Base-by-base conservation (phyloP, 2,329 filamentous ascomycete species). In the Boeremia exigua region DNA sequence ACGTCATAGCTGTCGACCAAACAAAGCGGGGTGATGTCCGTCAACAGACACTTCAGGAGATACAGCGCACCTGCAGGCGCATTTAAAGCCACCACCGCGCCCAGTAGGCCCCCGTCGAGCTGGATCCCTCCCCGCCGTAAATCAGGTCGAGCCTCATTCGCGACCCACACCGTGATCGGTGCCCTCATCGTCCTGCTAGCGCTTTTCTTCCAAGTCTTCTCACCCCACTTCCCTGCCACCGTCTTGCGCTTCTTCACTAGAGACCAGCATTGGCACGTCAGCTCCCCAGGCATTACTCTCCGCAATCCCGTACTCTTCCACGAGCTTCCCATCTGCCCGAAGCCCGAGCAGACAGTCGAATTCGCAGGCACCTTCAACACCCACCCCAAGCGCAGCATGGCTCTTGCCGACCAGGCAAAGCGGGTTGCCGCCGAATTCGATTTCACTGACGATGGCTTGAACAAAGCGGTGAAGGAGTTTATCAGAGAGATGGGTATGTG, bases 381-480 rank as follows among this genome's bases (percentile, higher is more conserved):
- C 53, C 56, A 68, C 56, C 67, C 70, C 38, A 60, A 67, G 48
- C 75, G 75, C 72, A 80, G 78, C 71, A 82, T 82, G 80, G 75
- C 75, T 52, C 73, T 88, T 57, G 75, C 84, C 62, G 84, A 87
- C 60, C 90, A 94, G 78, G 91, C 92, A 56, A 87, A 88, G 82
- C 86, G 86, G 71, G 86, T 97, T 70, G 90, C 91, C 68, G 85
- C 85, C 66, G 86, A 95, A 76, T 98, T 98, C 78, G 91, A 96
- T 50, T 94, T 93, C 78, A 82, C 86, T 58, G 84, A 92, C 67
- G 85, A 88, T 48, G 84, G 92, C 77, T 84, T 97, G 70, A 91
- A 92, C 75, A 85, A 83, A 69, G 90, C 87, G 62, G 92, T 96
- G 59, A 81, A 86, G 61, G 92, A 96, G 75, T 99, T 96, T 73